phyloP scores from a whole-genome alignment of 2,329 filamentous ascomycete genomes.

The Neocucurbitaria cava region DNA sequence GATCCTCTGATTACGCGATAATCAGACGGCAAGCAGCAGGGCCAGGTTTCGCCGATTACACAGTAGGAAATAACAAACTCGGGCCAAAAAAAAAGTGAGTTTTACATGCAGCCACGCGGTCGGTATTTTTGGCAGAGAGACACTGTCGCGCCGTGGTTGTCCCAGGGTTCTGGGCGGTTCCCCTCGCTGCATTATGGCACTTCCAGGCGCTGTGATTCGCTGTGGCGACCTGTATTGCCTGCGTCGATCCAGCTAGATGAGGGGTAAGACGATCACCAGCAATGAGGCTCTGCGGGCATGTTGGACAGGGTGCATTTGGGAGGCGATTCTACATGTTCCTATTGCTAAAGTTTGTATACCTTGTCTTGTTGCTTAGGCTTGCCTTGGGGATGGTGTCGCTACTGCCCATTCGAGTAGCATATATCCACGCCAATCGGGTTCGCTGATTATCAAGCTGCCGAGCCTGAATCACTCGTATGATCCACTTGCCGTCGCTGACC shows the following conservation, averaged over 20 bases:
- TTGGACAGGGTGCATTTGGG: neutral
- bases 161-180: conserved; percentile 3
- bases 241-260: conserved; percentile 26
- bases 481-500: conserved; percentile 18
- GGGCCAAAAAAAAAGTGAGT: neutral
- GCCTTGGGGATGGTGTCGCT: neutral
- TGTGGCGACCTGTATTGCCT: neutral
- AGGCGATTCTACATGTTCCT: conserved; percentile 1
- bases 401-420: neutral
- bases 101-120: neutral
- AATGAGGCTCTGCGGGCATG: conserved; percentile 24
- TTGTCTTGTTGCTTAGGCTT: neutral
- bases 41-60: conserved; percentile 19
- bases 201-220: conserved; percentile 28
- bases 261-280: conserved; percentile 8
- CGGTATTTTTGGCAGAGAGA: neutral
- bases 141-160: neutral
- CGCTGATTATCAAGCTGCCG: conserved; percentile 15
- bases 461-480: conserved; percentile 11
- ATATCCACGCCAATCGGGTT: conserved; percentile 5
- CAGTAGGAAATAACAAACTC: conserved; percentile 1
- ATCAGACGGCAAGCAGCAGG: conserved; percentile 4
- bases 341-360: neutral
- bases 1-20: conserved; percentile 27
- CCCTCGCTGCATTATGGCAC: conserved; percentile 19